Evolutionary conservation across 2,329 filamentous ascomycete genomes (phyloP).

Genomic region (Aureobasidium sp.): DNA sequence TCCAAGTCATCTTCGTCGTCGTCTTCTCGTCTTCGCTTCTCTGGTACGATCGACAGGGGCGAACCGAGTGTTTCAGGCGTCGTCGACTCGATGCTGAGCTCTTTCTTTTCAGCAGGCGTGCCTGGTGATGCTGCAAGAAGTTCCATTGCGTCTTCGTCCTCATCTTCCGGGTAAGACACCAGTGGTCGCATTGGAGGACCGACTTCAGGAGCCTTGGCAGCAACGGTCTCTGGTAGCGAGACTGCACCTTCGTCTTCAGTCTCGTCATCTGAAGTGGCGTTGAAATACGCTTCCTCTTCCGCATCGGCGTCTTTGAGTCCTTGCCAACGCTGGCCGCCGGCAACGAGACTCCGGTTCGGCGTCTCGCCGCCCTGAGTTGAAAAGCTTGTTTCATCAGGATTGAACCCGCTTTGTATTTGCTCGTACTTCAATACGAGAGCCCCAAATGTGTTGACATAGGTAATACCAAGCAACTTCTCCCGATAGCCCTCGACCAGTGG

Average conservation of each 20-base stretch:
- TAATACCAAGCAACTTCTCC: constrained; percentile 66
- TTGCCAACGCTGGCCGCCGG: constrained; percentile 53
- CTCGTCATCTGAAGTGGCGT: constrained; percentile 70
- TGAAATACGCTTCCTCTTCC: constrained; percentile 90
- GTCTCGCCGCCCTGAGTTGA: constrained; percentile 62
- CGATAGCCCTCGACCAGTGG: constrained; percentile 81
- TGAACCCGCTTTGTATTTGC: constrained; percentile 59
- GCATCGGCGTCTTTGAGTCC: constrained; percentile 77
- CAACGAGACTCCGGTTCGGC: constrained; percentile 41
- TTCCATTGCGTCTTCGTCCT: constrained; percentile 56
- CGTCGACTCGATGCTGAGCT: constrained; percentile 20
- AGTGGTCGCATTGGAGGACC: constrained; percentile 62
- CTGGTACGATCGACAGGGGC: constrained; percentile 71
- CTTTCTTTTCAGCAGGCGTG: constrained; percentile 23
- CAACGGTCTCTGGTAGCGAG: constrained; percentile 24
- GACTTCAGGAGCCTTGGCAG: constrained; percentile 49
- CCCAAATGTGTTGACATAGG: constrained; percentile 79
- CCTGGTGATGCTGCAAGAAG: constrained; percentile 27
- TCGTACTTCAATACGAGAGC: constrained; percentile 72
- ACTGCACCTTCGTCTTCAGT: constrained; percentile 52
- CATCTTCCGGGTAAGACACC: constrained; percentile 85
- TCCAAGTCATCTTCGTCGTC: constrained; percentile 90
- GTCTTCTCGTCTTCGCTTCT: constrained; percentile 86
- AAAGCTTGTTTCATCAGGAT: constrained; percentile 54
- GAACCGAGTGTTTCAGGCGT: constrained; percentile 23